These are phyloP conservation scores for Phytomonas serpens DNA, from an alignment of 208 protist species.

Conservation along the genomic window DNA sequence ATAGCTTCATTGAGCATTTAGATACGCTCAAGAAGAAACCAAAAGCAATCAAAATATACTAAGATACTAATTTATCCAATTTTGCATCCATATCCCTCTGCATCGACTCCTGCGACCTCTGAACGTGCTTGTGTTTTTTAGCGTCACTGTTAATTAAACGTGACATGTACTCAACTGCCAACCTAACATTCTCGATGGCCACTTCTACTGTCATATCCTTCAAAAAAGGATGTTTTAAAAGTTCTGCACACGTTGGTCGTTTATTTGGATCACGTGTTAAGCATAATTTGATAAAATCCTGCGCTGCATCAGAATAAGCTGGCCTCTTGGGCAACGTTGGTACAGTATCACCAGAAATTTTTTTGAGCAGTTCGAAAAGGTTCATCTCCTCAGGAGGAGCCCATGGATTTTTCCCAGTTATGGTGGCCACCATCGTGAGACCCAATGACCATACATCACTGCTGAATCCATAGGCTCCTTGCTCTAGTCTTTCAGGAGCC, in stretches of 20 bases:
- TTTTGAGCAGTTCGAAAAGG: slow-evolving; percentile 73
- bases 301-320: slow-evolving; percentile 51
- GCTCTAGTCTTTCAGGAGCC: slow-evolving; percentile 88
- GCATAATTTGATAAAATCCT: slow-evolving; percentile 72
- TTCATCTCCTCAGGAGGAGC: slow-evolving; percentile 84
- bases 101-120: slow-evolving; percentile 45
- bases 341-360: slow-evolving; percentile 67
- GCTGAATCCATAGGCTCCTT: slow-evolving; percentile 86
- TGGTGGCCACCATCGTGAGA: slow-evolving; percentile 76
- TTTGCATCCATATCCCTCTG: slow-evolving; percentile 62
- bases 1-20: slow-evolving; percentile 1
- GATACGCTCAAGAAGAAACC: slow-evolving; percentile 7
- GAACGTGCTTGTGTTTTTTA: slow-evolving; percentile 43
- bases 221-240: slow-evolving; percentile 80
- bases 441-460: slow-evolving; percentile 92
- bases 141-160: slow-evolving; percentile 73
- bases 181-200: slow-evolving; percentile 70
- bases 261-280: slow-evolving; percentile 63
- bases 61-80: slow-evolving; percentile 53
- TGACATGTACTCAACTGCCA: slow-evolving; percentile 80
- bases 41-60: slow-evolving; percentile 7
- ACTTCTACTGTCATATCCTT: slow-evolving; percentile 51
- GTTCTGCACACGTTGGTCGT: slow-evolving; percentile 49
- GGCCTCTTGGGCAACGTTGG: slow-evolving; percentile 54
- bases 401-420: slow-evolving; percentile 82